These are phyloP conservation scores for Rutstroemia sp. DNA, from an alignment of 2,329 filamentous ascomycete genomes.

Conservation along the genomic window DNA sequence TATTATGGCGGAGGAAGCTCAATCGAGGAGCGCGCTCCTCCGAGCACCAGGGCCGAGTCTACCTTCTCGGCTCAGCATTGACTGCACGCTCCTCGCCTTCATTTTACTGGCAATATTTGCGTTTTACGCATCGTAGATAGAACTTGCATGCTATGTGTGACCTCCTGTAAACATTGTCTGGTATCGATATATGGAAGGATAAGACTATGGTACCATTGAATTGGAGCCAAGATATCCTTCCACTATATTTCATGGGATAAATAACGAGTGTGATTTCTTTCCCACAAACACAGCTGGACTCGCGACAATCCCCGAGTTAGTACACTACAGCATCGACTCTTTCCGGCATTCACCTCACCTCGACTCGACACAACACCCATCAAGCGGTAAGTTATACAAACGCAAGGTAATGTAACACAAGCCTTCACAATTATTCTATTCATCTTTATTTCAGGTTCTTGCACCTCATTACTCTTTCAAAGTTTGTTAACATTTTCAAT, in stretches of 20 bases:
- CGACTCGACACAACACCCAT: background rate
- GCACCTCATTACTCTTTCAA: background rate
- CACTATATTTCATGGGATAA: constrained; percentile 1
- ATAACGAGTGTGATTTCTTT: constrained; percentile 3
- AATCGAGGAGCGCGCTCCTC: constrained; percentile 1
- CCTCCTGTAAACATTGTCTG: constrained; percentile 8
- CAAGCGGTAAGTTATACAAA: constrained; percentile 9
- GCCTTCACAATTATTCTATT: background rate
- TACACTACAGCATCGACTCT: background rate
- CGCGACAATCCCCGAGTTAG: background rate
- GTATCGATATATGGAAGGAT: constrained; percentile 8
- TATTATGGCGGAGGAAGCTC: background rate
- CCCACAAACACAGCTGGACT: background rate
- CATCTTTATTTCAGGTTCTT: background rate
- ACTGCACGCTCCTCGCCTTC: background rate
- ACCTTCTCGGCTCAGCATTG: background rate
- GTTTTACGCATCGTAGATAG: constrained; percentile 8
- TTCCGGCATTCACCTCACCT: background rate
- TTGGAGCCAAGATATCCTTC: constrained; percentile 1
- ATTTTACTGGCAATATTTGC: constrained; percentile 4
- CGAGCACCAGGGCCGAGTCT: background rate
- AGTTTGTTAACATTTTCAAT: background rate
- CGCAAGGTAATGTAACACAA: constrained; percentile 9
- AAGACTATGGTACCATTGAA: constrained; percentile 3
- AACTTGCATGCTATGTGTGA: constrained; percentile 9